These are phyloP conservation scores for Thraustochytrium striatum DNA, from an alignment of 352 stramenopile species.

Conservation along the genomic window DNA sequence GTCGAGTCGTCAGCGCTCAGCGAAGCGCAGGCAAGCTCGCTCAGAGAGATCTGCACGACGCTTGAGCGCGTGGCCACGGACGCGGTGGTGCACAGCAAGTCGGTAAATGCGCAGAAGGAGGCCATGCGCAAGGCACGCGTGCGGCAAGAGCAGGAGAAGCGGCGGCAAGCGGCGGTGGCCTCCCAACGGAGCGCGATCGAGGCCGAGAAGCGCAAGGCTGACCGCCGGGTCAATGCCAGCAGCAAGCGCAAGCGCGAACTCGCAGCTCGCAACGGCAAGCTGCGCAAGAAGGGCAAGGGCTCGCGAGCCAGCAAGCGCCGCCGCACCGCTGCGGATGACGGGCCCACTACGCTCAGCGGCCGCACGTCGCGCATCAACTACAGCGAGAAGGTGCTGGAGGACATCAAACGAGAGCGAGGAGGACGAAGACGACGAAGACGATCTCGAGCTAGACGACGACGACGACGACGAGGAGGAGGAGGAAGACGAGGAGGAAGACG, in stretches of 20 bases:
- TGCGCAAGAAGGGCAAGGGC: neutral
- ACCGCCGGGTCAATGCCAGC: neutral
- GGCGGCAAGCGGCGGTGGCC: too few relatives aligned
- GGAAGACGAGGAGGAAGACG: constrained; percentile 17
- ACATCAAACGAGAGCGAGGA: neutral
- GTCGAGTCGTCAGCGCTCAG: neutral
- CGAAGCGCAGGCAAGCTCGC: neutral
- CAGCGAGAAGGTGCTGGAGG: constrained; percentile 11
- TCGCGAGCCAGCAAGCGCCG: neutral
- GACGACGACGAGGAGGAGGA: constrained; percentile 12
- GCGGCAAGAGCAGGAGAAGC: neutral
- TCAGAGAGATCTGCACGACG: constrained; percentile 15
- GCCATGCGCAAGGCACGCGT: neutral
- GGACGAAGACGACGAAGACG: constrained; percentile 26
- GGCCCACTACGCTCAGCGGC: constrained; percentile 8
- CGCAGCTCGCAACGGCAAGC: constrained; percentile 12
- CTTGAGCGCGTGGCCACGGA: constrained; percentile 39
- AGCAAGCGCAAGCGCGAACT: constrained; percentile 15
- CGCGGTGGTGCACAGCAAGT: constrained; percentile 6
- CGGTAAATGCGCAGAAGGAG: neutral
- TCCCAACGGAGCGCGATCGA: neutral
- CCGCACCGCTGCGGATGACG: neutral
- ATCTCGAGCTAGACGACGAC: neutral
- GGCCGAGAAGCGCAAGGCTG: neutral
- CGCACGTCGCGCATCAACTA: constrained; percentile 38